Conservation (phyloP, 768 basidiomycete genomes). For the Inosperma sp. region DNA sequence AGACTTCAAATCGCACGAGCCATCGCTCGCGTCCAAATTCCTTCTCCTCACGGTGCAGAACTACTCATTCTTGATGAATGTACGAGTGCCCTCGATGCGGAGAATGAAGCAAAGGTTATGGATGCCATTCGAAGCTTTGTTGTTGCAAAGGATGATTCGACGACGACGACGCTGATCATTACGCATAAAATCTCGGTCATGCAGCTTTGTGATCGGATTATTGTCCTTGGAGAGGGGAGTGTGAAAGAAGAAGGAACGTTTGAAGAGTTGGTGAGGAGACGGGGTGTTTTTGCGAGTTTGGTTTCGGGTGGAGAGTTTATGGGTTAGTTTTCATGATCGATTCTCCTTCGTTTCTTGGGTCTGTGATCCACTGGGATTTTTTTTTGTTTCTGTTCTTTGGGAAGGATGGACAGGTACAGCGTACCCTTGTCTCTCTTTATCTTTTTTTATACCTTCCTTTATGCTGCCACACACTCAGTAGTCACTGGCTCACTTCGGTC, state of each 20-base stretch:
- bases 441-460: too few species aligned
- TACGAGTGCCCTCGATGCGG: slow-evolving; percentile 84
- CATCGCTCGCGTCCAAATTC: slow-evolving; percentile 49
- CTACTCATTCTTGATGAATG: slow-evolving; percentile 90
- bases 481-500: too few species aligned
- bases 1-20: slow-evolving; percentile 89
- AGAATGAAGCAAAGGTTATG: slow-evolving; percentile 79
- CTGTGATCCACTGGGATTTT: too few species aligned
- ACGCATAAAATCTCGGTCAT: slow-evolving; percentile 91
- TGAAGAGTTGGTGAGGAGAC: slow-evolving; percentile 59
- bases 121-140: slow-evolving; percentile 52
- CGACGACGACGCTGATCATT: slow-evolving; percentile 80
- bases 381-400: too few species aligned
- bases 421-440: too few species aligned
- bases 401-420: too few species aligned
- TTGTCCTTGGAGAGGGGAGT: slow-evolving; percentile 74
- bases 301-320: slow-evolving; percentile 80
- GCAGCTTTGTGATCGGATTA: slow-evolving; percentile 85
- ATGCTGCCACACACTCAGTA: too few species aligned
- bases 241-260: slow-evolving; percentile 78
- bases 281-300: slow-evolving; percentile 71
- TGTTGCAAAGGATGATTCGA: not conserved
- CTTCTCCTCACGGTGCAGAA: slow-evolving; percentile 36
- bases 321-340: slow-evolving; percentile 43
- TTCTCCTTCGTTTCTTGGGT: too few species aligned